Base-by-base conservation (phyloP, 768 basidiomycete genomes). In the Trametes maxima region DNA sequence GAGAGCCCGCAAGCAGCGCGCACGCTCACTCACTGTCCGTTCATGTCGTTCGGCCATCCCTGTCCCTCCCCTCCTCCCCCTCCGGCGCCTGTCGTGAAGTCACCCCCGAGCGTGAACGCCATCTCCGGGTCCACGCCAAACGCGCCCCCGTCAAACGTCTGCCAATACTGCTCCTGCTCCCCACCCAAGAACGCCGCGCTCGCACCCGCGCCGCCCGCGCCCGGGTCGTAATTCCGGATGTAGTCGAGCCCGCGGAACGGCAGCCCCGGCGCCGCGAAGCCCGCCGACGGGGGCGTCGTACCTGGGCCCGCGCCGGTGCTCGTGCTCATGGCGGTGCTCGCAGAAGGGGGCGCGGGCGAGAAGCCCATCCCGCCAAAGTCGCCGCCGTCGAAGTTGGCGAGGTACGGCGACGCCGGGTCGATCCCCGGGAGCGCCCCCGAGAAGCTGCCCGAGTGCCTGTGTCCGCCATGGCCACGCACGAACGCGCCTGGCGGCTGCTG, bases 181-280 rank as follows among this genome's bases (percentile, higher is more conserved):
- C 65, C 48, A 35, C 36, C n/a, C 28, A 61, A 49, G 5, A 54
- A 55, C 35, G n/a, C 28, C 4, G 17, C 42, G 22, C 58, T 40
- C 33, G 53, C 46, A 16, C 49, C 50, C 6, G 48, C 52, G 25
- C 64, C 55, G 1, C 54, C 57, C n/a, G 51, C 33, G 14, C 59
- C 80, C 52, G 85, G 80, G 65, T 79, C 80, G 70, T 88, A 92
- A 68, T 91, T 92, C 67, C 89, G 85, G 68, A 94, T 87, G 67
- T 84, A 94, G 67, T 94, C 92, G 35, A 94, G 79, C 11, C 91
- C 92, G 33, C 85, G 82, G 78, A 94, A 94, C 0, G 91, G 92
- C n/a, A 93, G 78, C 40, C 90, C 90, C 22, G 86, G 79, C 10
- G 85, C 84, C 63, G 86, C 78, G 70, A 92, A 92, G 4, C 67